These are phyloP conservation scores for Verticillium albo-atrum DNA, from an alignment of 2,329 filamentous ascomycete genomes.

Conservation along the genomic window DNA sequence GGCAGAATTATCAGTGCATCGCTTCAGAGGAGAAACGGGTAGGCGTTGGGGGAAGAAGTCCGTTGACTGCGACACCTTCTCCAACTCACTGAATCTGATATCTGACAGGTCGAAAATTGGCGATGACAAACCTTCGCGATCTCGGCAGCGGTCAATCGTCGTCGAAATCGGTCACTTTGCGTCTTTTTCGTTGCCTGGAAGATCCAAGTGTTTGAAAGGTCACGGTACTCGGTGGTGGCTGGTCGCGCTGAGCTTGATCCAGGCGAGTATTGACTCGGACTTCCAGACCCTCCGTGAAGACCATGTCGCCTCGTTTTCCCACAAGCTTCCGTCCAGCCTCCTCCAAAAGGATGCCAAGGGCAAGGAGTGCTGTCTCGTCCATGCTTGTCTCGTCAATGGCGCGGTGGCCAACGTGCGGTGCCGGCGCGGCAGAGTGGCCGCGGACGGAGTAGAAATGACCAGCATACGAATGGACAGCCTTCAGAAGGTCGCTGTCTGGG, in stretches of 20 bases:
- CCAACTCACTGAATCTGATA: too few species aligned
- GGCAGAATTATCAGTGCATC: too few species aligned
- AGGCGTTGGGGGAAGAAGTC: too few species aligned
- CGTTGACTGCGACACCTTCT: too few species aligned
- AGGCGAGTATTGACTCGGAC: background rate
- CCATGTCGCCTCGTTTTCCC: slow-evolving; percentile 63
- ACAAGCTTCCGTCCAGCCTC: slow-evolving; percentile 60
- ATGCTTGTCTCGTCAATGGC: slow-evolving; percentile 54
- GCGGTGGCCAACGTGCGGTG: slow-evolving; percentile 14
- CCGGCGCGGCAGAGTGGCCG: slow-evolving; percentile 11
- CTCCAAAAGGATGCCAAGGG: slow-evolving; percentile 71
- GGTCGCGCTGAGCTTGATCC: background rate
- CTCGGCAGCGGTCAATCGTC: slow-evolving; percentile 3
- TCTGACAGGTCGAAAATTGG: too few species aligned
- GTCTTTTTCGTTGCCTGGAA: slow-evolving; percentile 9
- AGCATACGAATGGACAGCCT: slow-evolving; percentile 63
- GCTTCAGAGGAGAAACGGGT: too few species aligned
- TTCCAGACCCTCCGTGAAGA: slow-evolving; percentile 59
- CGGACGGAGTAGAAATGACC: slow-evolving; percentile 59
- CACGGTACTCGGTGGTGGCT: background rate
- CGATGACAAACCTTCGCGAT: too few species aligned
- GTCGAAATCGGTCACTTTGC: slow-evolving; percentile 9
- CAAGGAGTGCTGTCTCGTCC: slow-evolving; percentile 74
- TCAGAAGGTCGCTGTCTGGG: slow-evolving; percentile 66
- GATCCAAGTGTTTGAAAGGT: slow-evolving; percentile 7